Conservation (phyloP, 345 rosid species). For the Sapria himalayana region DNA sequence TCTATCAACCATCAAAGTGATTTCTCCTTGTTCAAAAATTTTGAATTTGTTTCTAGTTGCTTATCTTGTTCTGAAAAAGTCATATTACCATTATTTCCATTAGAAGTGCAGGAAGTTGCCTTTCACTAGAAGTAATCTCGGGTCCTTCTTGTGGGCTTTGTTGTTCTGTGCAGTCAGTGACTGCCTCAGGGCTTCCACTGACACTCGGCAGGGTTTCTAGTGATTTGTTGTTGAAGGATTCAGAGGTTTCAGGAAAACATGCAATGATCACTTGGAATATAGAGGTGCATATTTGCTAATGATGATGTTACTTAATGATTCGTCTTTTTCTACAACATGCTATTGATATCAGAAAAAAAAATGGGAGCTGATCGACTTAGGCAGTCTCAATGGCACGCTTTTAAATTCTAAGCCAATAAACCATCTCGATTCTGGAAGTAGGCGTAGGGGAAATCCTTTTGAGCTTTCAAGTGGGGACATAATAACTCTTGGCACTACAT, state of each 20-base stretch:
- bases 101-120: conserved; percentile 92
- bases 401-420: conserved; percentile 48
- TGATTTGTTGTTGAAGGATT: conserved; percentile 53
- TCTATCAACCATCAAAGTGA: conserved; percentile 50
- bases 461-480: conserved; percentile 69
- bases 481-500: conserved; percentile 73
- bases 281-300: conserved; percentile 27
- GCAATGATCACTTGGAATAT: conserved; percentile 83
- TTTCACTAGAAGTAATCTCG: conserved; percentile 65
- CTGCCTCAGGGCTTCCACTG: conserved; percentile 51
- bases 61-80: conserved; percentile 19
- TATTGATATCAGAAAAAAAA: conserved; percentile 46
- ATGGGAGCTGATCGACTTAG: conserved; percentile 96
- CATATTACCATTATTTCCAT: conserved; percentile 31
- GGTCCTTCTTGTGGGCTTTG: conserved; percentile 67
- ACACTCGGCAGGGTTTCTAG: conserved; percentile 78
- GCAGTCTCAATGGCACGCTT: conserved; percentile 93
- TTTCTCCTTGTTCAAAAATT: conserved; percentile 15
- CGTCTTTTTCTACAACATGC: too few species aligned
- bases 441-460: conserved; percentile 57
- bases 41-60: conserved; percentile 9
- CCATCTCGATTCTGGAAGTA: conserved; percentile 46
- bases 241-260: conserved; percentile 96
- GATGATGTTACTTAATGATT: conserved; percentile 1
- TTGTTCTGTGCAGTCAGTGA: conserved; percentile 35